A percentile compares a stretch with the other conserved stretches of the same genome.
Conservation (phyloP, 2,329 filamentous ascomycete genomes). For the Paecilomyces fulvus region DNA sequence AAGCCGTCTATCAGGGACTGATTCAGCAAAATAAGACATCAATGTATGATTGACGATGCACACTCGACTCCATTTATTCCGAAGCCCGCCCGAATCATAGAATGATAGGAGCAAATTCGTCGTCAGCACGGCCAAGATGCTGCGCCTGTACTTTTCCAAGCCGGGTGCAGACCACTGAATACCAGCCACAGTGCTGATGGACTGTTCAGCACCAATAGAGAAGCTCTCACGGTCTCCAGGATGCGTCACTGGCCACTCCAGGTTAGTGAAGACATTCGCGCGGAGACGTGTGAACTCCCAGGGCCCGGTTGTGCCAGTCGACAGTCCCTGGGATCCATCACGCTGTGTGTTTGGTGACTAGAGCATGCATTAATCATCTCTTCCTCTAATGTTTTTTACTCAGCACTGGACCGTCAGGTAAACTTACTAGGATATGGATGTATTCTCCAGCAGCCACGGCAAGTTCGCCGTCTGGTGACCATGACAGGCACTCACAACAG, state of each 20-base stretch:
- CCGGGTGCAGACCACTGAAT: slow-evolving; percentile 51
- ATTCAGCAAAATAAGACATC: slow-evolving; percentile 29
- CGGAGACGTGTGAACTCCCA: slow-evolving; percentile 37
- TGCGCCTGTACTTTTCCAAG: slow-evolving; percentile 45
- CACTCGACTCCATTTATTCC: slow-evolving; percentile 44
- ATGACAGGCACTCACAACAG: slow-evolving; percentile 45
- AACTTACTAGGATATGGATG: slow-evolving; percentile 43
- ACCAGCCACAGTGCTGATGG: slow-evolving; percentile 40
- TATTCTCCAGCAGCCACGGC: slow-evolving; percentile 49
- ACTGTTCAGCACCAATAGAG: slow-evolving; percentile 53
- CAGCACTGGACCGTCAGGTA: slow-evolving; percentile 4
- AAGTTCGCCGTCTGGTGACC: slow-evolving; percentile 51
- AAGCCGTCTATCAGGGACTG: slow-evolving; percentile 12
- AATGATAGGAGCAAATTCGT: slow-evolving; percentile 49
- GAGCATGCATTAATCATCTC: slow-evolving; percentile 2
- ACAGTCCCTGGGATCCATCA: slow-evolving; percentile 12
- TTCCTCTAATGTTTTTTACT: slow-evolving; percentile 24
- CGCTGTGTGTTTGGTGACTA: slow-evolving; percentile 5
- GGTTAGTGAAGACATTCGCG: slow-evolving; percentile 44
- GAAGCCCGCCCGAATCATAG: slow-evolving; percentile 43
- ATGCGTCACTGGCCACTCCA: slow-evolving; percentile 41
- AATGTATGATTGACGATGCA: slow-evolving; percentile 46
- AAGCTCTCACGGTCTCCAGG: slow-evolving; percentile 41
- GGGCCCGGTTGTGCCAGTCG: slow-evolving; percentile 13
- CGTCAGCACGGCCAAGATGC: slow-evolving; percentile 48